A percentile compares a stretch with the other conserved stretches of the same genome.
phyloP scores from a whole-genome alignment of 1,284 basidiomycete genomes.

The Leccinum pachyderme region DNA sequence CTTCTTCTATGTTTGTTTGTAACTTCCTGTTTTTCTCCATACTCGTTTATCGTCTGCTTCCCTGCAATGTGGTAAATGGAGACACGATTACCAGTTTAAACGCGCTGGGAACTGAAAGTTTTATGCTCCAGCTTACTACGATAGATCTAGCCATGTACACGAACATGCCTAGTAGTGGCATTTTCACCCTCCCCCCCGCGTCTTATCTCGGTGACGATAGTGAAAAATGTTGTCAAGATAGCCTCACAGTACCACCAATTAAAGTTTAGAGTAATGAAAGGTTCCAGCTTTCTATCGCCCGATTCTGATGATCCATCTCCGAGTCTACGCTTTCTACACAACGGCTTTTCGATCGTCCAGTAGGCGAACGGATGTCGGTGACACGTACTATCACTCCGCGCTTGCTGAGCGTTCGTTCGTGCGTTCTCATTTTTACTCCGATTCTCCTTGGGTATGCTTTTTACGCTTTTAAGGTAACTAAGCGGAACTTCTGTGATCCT shows the following conservation, averaged over 20 bases:
- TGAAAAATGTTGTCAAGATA: background rate
- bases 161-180: background rate
- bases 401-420: background rate
- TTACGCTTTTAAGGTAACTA: background rate
- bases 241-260: background rate
- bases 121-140: constrained; percentile 17
- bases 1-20: constrained; percentile 24
- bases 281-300: background rate
- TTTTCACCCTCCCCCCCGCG: background rate
- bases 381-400: background rate
- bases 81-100: background rate
- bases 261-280: background rate
- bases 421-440: background rate
- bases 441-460: background rate
- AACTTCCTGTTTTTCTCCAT: constrained; percentile 22
- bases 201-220: background rate
- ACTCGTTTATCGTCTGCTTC: constrained; percentile 15
- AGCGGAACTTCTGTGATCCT: background rate
- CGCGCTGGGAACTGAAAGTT: background rate
- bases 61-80: background rate
- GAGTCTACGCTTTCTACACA: too few relatives aligned
- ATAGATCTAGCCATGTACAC: constrained; percentile 11
- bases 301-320: background rate
- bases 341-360: background rate
- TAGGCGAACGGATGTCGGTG: background rate